phyloP scores from a whole-genome alignment of 495 filamentous ascomycete genomes.

The Penicillium coffeae region DNA sequence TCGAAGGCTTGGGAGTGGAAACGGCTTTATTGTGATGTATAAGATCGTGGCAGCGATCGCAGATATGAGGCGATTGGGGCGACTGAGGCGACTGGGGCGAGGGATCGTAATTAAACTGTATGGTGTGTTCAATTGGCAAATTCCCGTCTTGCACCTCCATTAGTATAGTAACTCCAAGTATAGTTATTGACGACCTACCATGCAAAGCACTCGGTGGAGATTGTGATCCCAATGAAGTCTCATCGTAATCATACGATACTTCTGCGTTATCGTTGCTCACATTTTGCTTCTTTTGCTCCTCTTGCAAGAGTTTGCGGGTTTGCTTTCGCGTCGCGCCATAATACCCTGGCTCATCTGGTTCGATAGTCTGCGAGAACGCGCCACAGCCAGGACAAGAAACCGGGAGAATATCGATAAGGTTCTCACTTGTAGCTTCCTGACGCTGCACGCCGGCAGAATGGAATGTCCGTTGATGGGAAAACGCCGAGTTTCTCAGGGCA shows the following conservation, averaged over 20 bases:
- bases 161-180: not conserved
- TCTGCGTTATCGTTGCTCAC: not conserved
- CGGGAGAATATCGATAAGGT: conserved; percentile 23
- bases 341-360: conserved; percentile 71
- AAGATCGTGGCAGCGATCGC: conserved; percentile 82
- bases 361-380: conserved; percentile 69
- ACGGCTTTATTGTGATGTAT: conserved; percentile 67
- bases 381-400: conserved; percentile 81
- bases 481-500: not conserved
- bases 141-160: conserved; percentile 24
- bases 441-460: conserved; percentile 13
- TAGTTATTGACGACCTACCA: not conserved
- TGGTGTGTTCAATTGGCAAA: conserved; percentile 36
- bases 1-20: conserved; percentile 69
- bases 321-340: conserved; percentile 58
- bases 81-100: conserved; percentile 6
- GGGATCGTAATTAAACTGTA: no score
- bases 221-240: not conserved
- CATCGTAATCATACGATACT: conserved; percentile 8
- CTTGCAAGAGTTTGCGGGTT: conserved; percentile 31
- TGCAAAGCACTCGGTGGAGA: not conserved
- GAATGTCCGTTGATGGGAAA: conserved; percentile 15
- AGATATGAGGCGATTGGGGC: conserved; percentile 46
- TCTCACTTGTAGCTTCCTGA: conserved; percentile 3
- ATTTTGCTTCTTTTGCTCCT: not conserved